A percentile compares a stretch with the other conserved stretches of the same genome.
Evolutionary conservation across 1,284 basidiomycete species (phyloP).

Genomic region (Moesziomyces antarcticus): DNA sequence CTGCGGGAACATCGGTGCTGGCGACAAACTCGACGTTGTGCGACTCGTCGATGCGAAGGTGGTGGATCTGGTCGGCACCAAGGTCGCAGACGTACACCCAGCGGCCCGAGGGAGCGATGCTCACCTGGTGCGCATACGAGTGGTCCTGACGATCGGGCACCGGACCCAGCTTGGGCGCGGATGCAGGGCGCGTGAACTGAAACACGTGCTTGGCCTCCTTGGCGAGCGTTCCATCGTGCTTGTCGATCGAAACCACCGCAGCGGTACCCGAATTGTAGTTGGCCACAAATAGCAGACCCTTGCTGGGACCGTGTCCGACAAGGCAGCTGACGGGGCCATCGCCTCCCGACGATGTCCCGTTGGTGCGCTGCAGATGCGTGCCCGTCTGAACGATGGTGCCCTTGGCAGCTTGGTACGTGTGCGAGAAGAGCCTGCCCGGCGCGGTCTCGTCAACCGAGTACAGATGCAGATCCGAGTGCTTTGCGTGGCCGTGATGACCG

Average conservation of each 20-base stretch:
- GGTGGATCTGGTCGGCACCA: constrained; percentile 58
- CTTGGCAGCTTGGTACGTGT: constrained; percentile 12
- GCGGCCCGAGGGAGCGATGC: constrained; percentile 29
- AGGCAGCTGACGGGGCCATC: constrained; percentile 31
- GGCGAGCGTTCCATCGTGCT: constrained; percentile 19
- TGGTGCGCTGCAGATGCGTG: background rate
- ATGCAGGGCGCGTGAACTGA: constrained; percentile 31
- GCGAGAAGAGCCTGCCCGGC: constrained; percentile 32
- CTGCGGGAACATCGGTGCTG: constrained; percentile 28
- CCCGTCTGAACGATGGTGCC: constrained; percentile 16
- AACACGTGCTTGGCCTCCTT: constrained; percentile 15
- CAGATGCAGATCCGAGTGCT: constrained; percentile 8
- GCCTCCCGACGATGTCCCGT: constrained; percentile 25
- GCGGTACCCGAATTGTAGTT: constrained; percentile 48
- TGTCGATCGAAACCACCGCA: constrained; percentile 22
- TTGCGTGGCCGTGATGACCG: background rate
- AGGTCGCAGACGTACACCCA: constrained; percentile 58
- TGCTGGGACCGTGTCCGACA: constrained; percentile 26
- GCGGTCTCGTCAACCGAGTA: constrained; percentile 30
- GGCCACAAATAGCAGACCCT: constrained; percentile 32
- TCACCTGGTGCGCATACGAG: constrained; percentile 57
- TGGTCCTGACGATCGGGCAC: constrained; percentile 53
- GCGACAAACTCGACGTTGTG: constrained; percentile 16
- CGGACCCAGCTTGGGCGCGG: constrained; percentile 35
- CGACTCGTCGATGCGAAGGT: constrained; percentile 9